phyloP scores from a whole-genome alignment of 78 protist genomes.

The Dictyostelium discoideum region DNA sequence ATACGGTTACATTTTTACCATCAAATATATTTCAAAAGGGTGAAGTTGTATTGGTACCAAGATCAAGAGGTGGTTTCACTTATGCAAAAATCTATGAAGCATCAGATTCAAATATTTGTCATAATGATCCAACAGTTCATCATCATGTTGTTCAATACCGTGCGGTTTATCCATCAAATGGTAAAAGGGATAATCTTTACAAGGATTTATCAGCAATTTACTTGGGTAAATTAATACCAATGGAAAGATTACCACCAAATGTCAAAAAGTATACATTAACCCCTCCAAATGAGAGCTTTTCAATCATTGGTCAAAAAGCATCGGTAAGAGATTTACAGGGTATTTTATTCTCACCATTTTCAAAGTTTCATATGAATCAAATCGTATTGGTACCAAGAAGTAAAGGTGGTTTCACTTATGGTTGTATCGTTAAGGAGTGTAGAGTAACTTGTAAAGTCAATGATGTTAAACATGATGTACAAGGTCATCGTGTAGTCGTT shows the following conservation, averaged over 20 bases:
- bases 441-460: conserved; percentile 66
- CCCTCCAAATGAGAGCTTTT: background rate
- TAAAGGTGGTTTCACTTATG: conserved; percentile 85
- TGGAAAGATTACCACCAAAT: conserved; percentile 14
- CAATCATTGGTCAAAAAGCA: conserved; percentile 49
- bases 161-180: conserved; percentile 64
- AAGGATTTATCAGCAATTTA: conserved; percentile 70
- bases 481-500: conserved; percentile 63
- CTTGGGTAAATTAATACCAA: conserved; percentile 63
- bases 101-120: conserved; percentile 2
- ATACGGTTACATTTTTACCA: conserved; percentile 57
- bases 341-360: conserved; percentile 62
- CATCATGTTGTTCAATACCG: conserved; percentile 68
- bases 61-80: conserved; percentile 75
- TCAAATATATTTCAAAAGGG: conserved; percentile 13
- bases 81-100: conserved; percentile 41
- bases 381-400: conserved; percentile 73
- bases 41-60: conserved; percentile 71
- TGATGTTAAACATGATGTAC: conserved; percentile 65
- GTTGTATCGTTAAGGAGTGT: conserved; percentile 72
- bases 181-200: conserved; percentile 59
- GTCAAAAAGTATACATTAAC: background rate
- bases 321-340: conserved; percentile 60
- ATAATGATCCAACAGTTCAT: conserved; percentile 52
- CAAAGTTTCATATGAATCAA: conserved; percentile 64